Base-by-base conservation (phyloP, 192 early-diverging fungal species). In the Coemansia umbellata region DNA sequence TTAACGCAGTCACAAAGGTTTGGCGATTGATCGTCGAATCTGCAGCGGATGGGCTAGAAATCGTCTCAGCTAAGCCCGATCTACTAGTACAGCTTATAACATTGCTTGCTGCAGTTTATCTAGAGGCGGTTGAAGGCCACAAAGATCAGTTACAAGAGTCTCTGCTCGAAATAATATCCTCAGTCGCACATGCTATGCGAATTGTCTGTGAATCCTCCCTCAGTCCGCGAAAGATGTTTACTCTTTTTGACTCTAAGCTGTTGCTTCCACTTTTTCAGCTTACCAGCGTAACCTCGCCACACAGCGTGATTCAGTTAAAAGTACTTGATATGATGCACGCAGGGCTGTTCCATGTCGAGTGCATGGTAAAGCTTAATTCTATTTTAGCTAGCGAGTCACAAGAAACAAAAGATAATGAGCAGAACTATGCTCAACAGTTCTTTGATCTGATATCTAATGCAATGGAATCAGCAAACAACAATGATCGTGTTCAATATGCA, bases 271-370 rank as follows among this genome's bases (percentile, higher is more conserved):
- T 54, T 1, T 44, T 74, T 27, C 55, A 48, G 31, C 41, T 74
- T 13, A 24, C 31, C 13, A 15, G 57, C 27, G 30, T 26, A 22
- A 13, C 15, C 27, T 21, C 30, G 11, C 21, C 42, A 19, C 45
- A 33, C 4, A 22, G 49, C 1, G 53, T 36, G n/a, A 30, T 37
- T 4, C 27, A 37, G 22, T 14, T 31, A 4, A 31, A 23, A 3
- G 56, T 63, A 1, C 49, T 68, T 10, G 72, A 74, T 28, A 66
- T 68, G 65, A 47, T 68, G 21, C 64, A 67, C 1, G 60, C 55
- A 5, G 54, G 60, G 5, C 39, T 68, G 37, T 74, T 68, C 53
- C 65, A 63, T 22, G 48, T 42, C 4, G 72, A 63, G 47, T 47
- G 37, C 32, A 67, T 63, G 56, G 37, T 53, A 14, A 44, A 52